These are phyloP conservation scores for Phalaenopsis equestris DNA, from an alignment of 106 monocot species.

Conservation along the genomic window DNA sequence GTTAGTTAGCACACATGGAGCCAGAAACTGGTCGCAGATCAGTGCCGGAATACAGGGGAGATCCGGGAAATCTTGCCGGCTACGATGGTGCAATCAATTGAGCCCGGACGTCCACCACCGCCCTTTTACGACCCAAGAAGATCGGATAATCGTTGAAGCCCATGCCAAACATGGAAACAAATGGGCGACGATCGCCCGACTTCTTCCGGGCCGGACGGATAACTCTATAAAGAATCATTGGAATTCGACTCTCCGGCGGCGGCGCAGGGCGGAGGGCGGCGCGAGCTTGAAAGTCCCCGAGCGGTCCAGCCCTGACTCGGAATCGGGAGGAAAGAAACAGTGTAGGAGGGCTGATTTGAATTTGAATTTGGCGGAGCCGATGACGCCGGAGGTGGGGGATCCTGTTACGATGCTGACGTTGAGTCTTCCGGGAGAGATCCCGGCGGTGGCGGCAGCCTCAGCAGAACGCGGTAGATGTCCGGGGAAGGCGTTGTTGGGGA, in stretches of 20 bases:
- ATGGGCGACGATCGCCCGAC: slow-evolving; percentile 38
- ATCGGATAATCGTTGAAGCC: slow-evolving; percentile 20
- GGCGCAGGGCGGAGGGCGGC: slow-evolving; percentile 4
- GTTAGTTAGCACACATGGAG: slow-evolving; percentile 22
- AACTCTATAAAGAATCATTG: slow-evolving; percentile 65
- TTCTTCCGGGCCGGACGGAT: slow-evolving; percentile 47
- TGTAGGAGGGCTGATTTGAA: slow-evolving; percentile 12
- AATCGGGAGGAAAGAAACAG: slow-evolving; percentile 11
- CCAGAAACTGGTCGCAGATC: slow-evolving; percentile 32
- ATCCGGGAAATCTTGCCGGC: slow-evolving; percentile 34
- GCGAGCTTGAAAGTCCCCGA: neutral
- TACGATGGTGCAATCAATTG: slow-evolving; percentile 35
- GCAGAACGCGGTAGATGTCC: neutral
- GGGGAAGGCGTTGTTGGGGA: neutral
- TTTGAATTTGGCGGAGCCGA: neutral
- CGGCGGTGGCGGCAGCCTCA: slow-evolving; percentile 3
- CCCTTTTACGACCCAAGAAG: slow-evolving; percentile 27
- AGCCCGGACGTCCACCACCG: slow-evolving; percentile 31
- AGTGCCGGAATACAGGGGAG: slow-evolving; percentile 23
- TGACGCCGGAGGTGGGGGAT: neutral
- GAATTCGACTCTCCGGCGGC: slow-evolving; percentile 38
- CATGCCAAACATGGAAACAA: slow-evolving; percentile 23
- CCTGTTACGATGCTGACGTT: slow-evolving; percentile 16
- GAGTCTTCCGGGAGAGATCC: slow-evolving; percentile 9
- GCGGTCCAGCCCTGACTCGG: slow-evolving; percentile 4